Conservation (phyloP, 2,329 filamentous ascomycete species). For the Blastomyces percursus region DNA sequence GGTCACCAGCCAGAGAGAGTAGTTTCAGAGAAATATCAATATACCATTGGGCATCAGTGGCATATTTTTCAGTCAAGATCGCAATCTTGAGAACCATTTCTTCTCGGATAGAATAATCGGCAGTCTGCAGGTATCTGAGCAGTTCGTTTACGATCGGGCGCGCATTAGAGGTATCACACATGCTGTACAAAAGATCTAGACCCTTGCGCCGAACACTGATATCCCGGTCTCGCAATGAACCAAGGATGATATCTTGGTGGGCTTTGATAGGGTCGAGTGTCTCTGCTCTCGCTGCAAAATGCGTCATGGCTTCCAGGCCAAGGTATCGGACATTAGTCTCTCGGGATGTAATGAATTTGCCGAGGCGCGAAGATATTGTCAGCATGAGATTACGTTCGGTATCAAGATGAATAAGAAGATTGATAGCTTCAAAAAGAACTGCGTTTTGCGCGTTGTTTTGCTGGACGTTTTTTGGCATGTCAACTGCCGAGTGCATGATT, state of each 20-base stretch:
- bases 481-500: conserved; percentile 82
- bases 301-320: conserved; percentile 94
- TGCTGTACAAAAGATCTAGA: conserved; percentile 93
- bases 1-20: conserved; percentile 92
- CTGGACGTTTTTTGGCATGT: conserved; percentile 95
- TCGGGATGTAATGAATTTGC: conserved; percentile 90
- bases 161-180: conserved; percentile 95
- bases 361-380: conserved; percentile 80
- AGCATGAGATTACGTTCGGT: conserved; percentile 92
- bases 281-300: conserved; percentile 85
- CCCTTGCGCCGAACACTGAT: conserved; percentile 96
- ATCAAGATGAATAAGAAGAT: conserved; percentile 93
- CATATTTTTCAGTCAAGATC: conserved; percentile 96
- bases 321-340: conserved; percentile 97
- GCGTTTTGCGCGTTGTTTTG: conserved; percentile 99
- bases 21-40: conserved; percentile 92
- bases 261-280: conserved; percentile 96
- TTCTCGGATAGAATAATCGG: conserved; percentile 94
- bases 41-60: conserved; percentile 97
- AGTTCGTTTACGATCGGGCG: conserved; percentile 88
- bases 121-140: conserved; percentile 85
- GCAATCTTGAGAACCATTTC: conserved; percentile 99
- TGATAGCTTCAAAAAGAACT: conserved; percentile 95
- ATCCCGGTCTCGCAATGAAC: conserved; percentile 85
- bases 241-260: conserved; percentile 91